A percentile compares a stretch with the other conserved stretches of the same genome.
Conservation (phyloP, 2,329 filamentous ascomycete genomes). For the Penicillium sp. region DNA sequence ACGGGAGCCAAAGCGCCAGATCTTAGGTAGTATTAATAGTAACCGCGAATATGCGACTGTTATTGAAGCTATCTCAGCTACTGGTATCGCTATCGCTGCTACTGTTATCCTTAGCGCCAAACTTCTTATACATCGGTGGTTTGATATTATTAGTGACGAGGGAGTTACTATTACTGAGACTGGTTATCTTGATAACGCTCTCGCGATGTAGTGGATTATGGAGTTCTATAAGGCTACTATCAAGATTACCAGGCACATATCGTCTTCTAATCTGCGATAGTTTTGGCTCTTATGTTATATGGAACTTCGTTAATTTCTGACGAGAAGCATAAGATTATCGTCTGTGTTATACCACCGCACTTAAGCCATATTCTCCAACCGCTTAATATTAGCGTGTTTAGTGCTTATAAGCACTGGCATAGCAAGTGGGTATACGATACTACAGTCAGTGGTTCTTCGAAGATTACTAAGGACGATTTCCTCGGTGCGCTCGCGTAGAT, state of each 20-base stretch:
- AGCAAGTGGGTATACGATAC: not conserved
- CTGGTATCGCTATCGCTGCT: too few relatives aligned
- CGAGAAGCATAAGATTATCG: not conserved
- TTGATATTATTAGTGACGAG: too few relatives aligned
- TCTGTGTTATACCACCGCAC: not conserved
- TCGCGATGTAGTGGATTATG: not conserved
- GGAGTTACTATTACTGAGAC: too few relatives aligned
- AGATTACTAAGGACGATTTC: not conserved
- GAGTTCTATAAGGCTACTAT: not conserved
- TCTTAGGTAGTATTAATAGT: too few relatives aligned
- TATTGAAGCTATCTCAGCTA: too few relatives aligned
- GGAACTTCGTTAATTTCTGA: not conserved
- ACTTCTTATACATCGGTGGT: too few relatives aligned
- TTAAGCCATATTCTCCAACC: not conserved
- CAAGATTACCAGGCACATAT: not conserved
- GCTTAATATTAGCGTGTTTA: not conserved
- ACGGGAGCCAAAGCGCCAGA: too few relatives aligned
- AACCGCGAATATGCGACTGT: too few relatives aligned
- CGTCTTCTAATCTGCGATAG: not conserved
- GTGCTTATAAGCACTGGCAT: not conserved
- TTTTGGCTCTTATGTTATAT: not conserved
- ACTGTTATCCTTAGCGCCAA: too few relatives aligned
- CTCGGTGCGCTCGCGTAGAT: not conserved
- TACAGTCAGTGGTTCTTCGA: not conserved
- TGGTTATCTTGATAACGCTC: too few relatives aligned